A percentile compares a stretch with the other conserved stretches of the same genome.
These are phyloP conservation scores for Candida adriatica DNA, from an alignment of 805 yeast genomes.

Conservation along the genomic window DNA sequence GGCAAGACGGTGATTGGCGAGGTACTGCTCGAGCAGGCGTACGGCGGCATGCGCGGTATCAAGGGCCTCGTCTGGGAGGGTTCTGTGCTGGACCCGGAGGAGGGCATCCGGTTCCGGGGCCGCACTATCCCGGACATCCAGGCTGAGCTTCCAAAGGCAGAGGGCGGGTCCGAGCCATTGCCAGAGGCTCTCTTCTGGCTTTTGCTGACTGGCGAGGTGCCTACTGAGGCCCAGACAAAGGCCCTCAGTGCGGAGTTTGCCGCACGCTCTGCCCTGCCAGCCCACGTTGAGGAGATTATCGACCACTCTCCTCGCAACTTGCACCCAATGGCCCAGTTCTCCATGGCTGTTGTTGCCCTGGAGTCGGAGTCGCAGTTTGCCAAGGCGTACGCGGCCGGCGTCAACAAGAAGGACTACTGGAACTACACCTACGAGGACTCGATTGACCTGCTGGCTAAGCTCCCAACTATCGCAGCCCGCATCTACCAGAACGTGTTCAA, in stretches of 20 bases:
- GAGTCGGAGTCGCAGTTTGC: conserved; percentile 81
- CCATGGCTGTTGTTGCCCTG: conserved; percentile 74
- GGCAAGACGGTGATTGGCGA: conserved; percentile 73
- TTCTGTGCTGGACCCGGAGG: conserved; percentile 75
- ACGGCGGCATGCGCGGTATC: conserved; percentile 90
- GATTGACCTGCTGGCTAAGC: conserved; percentile 71
- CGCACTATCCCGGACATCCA: conserved; percentile 76
- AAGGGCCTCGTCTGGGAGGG: conserved; percentile 87
- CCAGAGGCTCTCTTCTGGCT: conserved; percentile 86
- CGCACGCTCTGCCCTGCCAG: conserved; percentile 70
- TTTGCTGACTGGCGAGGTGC: conserved; percentile 75
- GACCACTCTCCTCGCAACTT: conserved; percentile 69
- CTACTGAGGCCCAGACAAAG: conserved; percentile 62
- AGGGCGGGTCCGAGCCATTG: conserved; percentile 55
- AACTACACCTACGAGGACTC: conserved; percentile 76
- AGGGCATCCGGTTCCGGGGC: conserved; percentile 85
- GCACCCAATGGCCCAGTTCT: conserved; percentile 89
- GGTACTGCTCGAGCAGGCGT: conserved; percentile 70
- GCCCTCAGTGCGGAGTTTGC: conserved; percentile 72
- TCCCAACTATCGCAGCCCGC: conserved; percentile 75
- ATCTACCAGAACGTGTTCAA: conserved; percentile 81
- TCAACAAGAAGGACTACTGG: conserved; percentile 80
- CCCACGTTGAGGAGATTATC: conserved; percentile 65
- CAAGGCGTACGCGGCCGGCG: conserved; percentile 81
- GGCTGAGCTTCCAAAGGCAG: conserved; percentile 66